These are phyloP conservation scores for Dioscorea cayenensis DNA, from an alignment of 116 monocot genomes.

Conservation along the genomic window DNA sequence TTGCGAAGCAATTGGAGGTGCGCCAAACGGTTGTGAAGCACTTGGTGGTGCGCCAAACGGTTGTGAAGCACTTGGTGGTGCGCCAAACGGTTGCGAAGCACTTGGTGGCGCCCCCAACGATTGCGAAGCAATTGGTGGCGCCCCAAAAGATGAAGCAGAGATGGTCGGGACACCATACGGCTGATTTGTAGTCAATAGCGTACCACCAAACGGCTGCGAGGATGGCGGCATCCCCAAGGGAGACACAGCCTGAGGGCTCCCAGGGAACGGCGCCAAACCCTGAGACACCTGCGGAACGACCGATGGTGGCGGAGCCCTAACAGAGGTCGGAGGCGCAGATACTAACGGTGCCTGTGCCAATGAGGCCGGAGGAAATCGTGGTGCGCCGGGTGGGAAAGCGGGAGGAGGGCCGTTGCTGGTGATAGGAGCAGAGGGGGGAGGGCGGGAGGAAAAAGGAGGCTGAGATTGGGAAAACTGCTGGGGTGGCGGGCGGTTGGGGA, in stretches of 20 bases:
- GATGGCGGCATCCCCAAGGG: constrained; percentile 2
- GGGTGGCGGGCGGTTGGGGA: no score
- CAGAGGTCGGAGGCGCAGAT: neutral
- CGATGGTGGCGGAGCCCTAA: constrained; percentile 5
- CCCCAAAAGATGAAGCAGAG: neutral
- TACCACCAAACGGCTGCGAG: constrained; percentile 12
- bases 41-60: neutral
- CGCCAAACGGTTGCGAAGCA: neutral
- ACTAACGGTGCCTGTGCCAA: neutral
- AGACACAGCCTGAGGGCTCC: constrained; percentile 12
- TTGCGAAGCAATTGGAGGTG: neutral
- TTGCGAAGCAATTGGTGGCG: neutral
- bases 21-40: neutral
- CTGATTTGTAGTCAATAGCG: neutral
- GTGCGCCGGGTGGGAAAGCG: neutral
- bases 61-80: neutral
- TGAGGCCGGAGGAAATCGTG: neutral
- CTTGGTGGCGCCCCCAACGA: neutral
- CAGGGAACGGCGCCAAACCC: constrained; percentile 8
- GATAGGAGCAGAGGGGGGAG: constrained; percentile 5
- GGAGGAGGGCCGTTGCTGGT: constrained; percentile 21
- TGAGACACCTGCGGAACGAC: neutral
- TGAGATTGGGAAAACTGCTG: neutral
- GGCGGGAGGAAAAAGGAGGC: constrained; percentile 8
- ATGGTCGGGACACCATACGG: neutral